These are phyloP conservation scores for Candida vaughaniae DNA, from an alignment of 805 yeast species.

Conservation along the genomic window DNA sequence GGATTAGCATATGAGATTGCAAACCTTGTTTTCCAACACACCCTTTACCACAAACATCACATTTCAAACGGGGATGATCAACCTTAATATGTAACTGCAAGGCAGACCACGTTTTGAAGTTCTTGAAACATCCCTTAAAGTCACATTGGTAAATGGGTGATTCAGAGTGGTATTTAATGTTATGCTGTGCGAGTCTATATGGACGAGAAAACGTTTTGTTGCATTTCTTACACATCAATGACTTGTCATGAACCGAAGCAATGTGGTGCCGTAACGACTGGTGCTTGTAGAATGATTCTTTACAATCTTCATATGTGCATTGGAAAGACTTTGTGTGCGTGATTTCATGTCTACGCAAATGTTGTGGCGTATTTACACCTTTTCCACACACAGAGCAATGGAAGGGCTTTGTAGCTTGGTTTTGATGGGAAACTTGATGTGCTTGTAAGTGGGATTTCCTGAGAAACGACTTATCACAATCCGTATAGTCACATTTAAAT, in stretches of 20 bases:
- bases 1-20: conserved; percentile 67
- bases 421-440: conserved; percentile 64
- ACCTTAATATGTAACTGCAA: conserved; percentile 68
- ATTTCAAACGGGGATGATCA: conserved; percentile 68
- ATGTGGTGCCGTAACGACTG: conserved; percentile 75
- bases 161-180: conserved; percentile 61
- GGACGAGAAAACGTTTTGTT: conserved; percentile 63
- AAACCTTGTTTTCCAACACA: conserved; percentile 75
- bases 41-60: conserved; percentile 63
- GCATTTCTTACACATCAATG: conserved; percentile 62
- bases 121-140: conserved; percentile 55
- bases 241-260: conserved; percentile 55
- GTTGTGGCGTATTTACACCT: conserved; percentile 80
- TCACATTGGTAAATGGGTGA: conserved; percentile 58
- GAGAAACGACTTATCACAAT: conserved; percentile 64
- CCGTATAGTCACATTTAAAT: conserved; percentile 53
- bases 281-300: conserved; percentile 67
- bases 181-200: conserved; percentile 64
- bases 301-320: conserved; percentile 64
- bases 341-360: conserved; percentile 75
- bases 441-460: conserved; percentile 81
- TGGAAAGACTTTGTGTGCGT: conserved; percentile 68
- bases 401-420: conserved; percentile 59
- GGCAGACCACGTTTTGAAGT: conserved; percentile 71
- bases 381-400: conserved; percentile 75